phyloP scores from a whole-genome alignment of 2,329 filamentous ascomycete species.

The Apiospora kogelbergensis region DNA sequence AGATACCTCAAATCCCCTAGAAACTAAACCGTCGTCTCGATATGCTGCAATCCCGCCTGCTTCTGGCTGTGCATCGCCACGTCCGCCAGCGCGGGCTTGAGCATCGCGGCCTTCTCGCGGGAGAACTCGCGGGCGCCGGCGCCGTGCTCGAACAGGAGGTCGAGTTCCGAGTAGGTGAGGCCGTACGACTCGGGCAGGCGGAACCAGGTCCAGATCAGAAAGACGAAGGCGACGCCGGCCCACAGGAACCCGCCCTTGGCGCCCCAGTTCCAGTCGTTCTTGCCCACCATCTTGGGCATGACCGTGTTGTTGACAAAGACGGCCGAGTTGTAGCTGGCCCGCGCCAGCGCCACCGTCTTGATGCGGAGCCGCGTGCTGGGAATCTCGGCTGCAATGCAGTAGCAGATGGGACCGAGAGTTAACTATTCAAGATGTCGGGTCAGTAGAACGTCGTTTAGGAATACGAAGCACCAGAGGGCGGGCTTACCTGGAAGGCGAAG shows the following conservation, averaged over 20 bases:
- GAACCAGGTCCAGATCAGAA: slow-evolving; percentile 14
- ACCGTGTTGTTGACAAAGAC: slow-evolving; percentile 12
- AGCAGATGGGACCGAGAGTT: slow-evolving; percentile 13
- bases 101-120: slow-evolving; percentile 7
- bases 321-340: slow-evolving; percentile 12
- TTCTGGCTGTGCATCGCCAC: slow-evolving; percentile 5
- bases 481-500: slow-evolving; percentile 12
- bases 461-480: no score
- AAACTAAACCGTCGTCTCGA: neutral
- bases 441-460: no score
- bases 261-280: slow-evolving; percentile 13
- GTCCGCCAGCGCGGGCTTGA: slow-evolving; percentile 3
- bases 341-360: slow-evolving; percentile 12
- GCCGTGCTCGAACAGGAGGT: slow-evolving; percentile 14
- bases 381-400: slow-evolving; percentile 12
- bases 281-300: slow-evolving; percentile 14
- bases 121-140: slow-evolving; percentile 12
- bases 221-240: slow-evolving; percentile 11
- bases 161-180: slow-evolving; percentile 12
- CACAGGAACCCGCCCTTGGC: slow-evolving; percentile 14
- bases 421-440: neutral
- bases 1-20: no score
- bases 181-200: slow-evolving; percentile 13
- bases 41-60: neutral
- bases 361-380: slow-evolving; percentile 12